A percentile compares a stretch with the other conserved stretches of the same genome.
Conservation (phyloP, 176 grass and related monocot genomes). For the Musa schizocarpa region DNA sequence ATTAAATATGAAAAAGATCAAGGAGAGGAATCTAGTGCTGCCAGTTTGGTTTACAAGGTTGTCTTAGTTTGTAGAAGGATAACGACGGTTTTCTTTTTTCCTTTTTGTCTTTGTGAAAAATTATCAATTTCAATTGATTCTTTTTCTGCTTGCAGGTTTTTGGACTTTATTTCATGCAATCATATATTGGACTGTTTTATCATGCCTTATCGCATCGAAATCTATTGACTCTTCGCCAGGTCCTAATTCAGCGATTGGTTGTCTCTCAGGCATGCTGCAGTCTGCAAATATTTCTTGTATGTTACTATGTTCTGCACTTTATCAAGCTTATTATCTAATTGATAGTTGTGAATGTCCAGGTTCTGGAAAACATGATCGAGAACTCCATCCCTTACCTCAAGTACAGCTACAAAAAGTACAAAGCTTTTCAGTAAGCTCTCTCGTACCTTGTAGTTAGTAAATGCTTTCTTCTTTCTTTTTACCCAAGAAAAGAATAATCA, state of each 20-base stretch:
- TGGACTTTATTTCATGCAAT: conserved; percentile 97
- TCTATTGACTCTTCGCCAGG: conserved; percentile 61
- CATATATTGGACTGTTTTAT: conserved; percentile 98
- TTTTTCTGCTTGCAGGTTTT: conserved; percentile 52
- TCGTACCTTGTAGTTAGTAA: neutral
- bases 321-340: neutral
- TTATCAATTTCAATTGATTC: neutral
- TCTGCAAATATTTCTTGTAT: conserved; percentile 6
- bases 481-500: neutral
- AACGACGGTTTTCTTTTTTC: neutral
- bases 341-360: conserved; percentile 23
- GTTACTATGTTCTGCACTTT: neutral
- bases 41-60: conserved; percentile 99
- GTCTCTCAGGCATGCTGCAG: conserved; percentile 70
- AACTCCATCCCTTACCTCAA: conserved; percentile 91
- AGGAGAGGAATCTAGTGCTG: conserved; percentile 89
- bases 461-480: neutral
- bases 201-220: conserved; percentile 70
- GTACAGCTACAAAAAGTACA: conserved; percentile 97
- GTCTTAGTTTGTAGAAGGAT: neutral
- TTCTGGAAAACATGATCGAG: conserved; percentile 92
- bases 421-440: conserved; percentile 76
- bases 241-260: conserved; percentile 87
- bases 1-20: conserved; percentile 97
- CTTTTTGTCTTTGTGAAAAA: neutral